Base-by-base conservation (phyloP, 2,329 filamentous ascomycete genomes). In the Colletotrichum phormii region DNA sequence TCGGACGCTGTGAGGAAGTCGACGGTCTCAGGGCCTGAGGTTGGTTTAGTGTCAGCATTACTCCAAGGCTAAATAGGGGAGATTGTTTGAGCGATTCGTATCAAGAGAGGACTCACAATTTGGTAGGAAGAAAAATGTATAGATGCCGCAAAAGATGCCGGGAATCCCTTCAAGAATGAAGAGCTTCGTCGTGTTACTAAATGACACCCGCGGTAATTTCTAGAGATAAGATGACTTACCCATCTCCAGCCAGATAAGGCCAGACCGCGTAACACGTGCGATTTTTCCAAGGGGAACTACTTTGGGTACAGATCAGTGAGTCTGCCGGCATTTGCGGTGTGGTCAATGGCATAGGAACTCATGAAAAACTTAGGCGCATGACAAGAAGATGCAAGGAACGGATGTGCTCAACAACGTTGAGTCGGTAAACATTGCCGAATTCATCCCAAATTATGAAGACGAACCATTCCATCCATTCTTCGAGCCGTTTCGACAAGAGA, bases 351-450 rank as follows among this genome's bases (percentile, higher is more conserved):
- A 26, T 26, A 26, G 24, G 24, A 26, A 31, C 67, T 66, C 9
- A 74, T 33, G 12, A 12, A 22, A 6, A 1, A 4, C 13, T 42
- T n/a, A 78, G 75, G 71, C 75, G 2, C 79, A 81, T n/a, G 84
- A 84, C 22, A 81, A 82, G 61, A 78, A 74, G 26, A 65, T 78
- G 53, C 73, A 69, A 46, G 71, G 72, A 2, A 79, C 76, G 5
- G 76, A 76, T 7, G 75, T 83, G 72, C 79, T 78, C 35, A 86
- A 89, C 76, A 89, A 88, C 72, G 82, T 88, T 62, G 86, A 89
- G 73, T 86, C 88, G 1, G 88, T 86, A 78, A 89, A 89, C 75
- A 83, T 89, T 11, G 85, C 86, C 69, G 89, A 90, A 72, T 88
- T 87, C 75, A 83, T 82, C 18, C 77, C 79, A 0, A 73, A 82